phyloP scores from a whole-genome alignment of 257 asterid genomes.

The Salvia miltiorrhiza region DNA sequence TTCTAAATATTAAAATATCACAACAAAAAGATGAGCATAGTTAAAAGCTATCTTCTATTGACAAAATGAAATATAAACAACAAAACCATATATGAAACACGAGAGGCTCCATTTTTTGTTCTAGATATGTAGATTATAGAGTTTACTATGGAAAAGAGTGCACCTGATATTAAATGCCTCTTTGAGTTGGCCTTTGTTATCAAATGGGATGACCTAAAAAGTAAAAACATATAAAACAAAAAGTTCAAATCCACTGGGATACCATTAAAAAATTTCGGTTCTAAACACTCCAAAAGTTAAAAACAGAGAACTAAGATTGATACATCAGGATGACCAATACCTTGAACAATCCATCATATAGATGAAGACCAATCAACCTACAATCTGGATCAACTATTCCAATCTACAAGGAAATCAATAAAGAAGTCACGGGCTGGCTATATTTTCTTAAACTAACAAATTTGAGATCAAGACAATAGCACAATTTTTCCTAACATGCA shows the following conservation, averaged over 20 bases:
- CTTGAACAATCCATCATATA: conserved; percentile 87
- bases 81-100: neutral
- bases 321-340: conserved; percentile 32
- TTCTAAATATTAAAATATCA: neutral
- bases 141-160: neutral
- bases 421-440: conserved; percentile 11
- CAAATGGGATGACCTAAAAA: conserved; percentile 85
- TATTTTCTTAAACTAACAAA: neutral
- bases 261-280: neutral
- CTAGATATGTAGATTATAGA: neutral
- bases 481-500: conserved; percentile 14
- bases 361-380: conserved; percentile 86
- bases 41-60: neutral
- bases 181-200: conserved; percentile 85
- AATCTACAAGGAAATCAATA: conserved; percentile 44
- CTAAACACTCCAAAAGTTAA: neutral
- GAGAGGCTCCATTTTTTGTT: neutral
- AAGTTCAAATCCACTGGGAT: neutral
- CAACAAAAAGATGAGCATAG: neutral
- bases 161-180: conserved; percentile 95
- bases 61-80: neutral
- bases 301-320: conserved; percentile 1
- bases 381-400: conserved; percentile 93
- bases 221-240: neutral
- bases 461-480: neutral